Conservation (phyloP, 192 early-diverging fungal species). For the Allomyces arbusculus region DNA sequence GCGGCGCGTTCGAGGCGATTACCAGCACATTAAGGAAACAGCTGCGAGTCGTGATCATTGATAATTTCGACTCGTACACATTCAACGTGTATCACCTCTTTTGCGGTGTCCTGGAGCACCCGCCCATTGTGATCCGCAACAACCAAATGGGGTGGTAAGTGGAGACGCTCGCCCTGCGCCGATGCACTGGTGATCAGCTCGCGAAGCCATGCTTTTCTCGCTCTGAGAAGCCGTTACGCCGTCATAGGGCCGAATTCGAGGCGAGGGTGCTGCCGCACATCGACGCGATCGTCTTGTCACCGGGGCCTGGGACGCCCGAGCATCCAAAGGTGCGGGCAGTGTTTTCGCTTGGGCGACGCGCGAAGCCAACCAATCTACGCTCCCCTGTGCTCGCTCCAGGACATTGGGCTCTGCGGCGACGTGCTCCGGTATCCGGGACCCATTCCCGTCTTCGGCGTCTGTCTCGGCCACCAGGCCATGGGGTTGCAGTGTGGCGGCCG, state of each 20-base stretch:
- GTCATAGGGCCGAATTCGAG: constrained; percentile 27
- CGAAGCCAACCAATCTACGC: too few relatives aligned
- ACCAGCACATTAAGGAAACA: not conserved
- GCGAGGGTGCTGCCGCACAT: constrained; percentile 52
- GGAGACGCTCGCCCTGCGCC: too few relatives aligned
- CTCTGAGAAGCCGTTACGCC: not conserved
- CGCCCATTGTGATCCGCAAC: constrained; percentile 60
- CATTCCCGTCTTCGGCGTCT: constrained; percentile 72
- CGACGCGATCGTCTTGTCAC: constrained; percentile 79
- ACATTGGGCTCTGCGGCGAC: constrained; percentile 55
- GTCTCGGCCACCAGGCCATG: constrained; percentile 85
- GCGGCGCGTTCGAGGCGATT: too few relatives aligned
- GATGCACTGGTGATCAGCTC: too few relatives aligned
- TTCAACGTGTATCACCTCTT: constrained; percentile 75
- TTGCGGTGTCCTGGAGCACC: not conserved
- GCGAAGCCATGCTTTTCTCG: not conserved
- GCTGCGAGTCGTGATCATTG: constrained; percentile 56
- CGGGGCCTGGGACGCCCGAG: constrained; percentile 76
- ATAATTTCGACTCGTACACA: constrained; percentile 97
- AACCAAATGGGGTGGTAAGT: constrained; percentile 69
- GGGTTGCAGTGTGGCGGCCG: constrained; percentile 40
- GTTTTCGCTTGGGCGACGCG: too few relatives aligned
- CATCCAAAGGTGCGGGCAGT: constrained; percentile 6
- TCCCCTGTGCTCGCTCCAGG: constrained; percentile 19
- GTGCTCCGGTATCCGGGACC: constrained; percentile 22